Evolutionary conservation across 495 filamentous ascomycete genomes (phyloP), one percentile per base, ranked within the genome.

Genomic region (Neurospora sp.): DNA sequence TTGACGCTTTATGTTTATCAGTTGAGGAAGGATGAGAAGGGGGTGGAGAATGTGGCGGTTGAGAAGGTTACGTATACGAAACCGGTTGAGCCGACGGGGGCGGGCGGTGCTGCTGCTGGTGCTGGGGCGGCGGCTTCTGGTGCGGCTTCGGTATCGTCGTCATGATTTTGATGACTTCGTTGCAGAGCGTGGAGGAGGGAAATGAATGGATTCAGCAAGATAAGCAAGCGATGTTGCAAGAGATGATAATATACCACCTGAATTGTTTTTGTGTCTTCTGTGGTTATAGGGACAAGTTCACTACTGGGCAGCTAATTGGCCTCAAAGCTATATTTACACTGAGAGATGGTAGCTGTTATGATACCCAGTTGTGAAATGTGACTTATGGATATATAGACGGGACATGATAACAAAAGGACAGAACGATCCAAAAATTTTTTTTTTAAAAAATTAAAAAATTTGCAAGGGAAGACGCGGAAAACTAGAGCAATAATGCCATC

Each of bases 31-130:
- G 94, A 97, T 78, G 90, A 87, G 71, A 93, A 94, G 74, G 96
- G 96, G 1, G 89, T 87, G 14, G 94, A 98, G 81, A 97, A 91
- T 73, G 96, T 99, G 18, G 92, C 91, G 38, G 96, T 99, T 47
- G 96, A 99, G 82, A 98, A 98, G 85, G 94, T 99, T 47, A 96
- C 93, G 42, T 99, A 94, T 81, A 93, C 96, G 77, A 98, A 98
- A 85, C 92, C 92, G 31, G 86, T 88, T 71, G 83, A 85, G 73
- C 85, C 85, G 35, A 82, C 83, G 27, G 82, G 81, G 4, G 79
- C 79, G 12, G 53, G 12, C 5, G 12, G 22, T 1, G 53, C 27
- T 65, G 53, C 27, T 65, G 53, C 53, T 65, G 53, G 27, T 65
- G 53, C 53, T 31, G 53, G 53, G 8, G 14, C 53, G 6, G 53